Conservation (phyloP, 192 early-diverging fungal genomes). For the Coemansia sp. region DNA sequence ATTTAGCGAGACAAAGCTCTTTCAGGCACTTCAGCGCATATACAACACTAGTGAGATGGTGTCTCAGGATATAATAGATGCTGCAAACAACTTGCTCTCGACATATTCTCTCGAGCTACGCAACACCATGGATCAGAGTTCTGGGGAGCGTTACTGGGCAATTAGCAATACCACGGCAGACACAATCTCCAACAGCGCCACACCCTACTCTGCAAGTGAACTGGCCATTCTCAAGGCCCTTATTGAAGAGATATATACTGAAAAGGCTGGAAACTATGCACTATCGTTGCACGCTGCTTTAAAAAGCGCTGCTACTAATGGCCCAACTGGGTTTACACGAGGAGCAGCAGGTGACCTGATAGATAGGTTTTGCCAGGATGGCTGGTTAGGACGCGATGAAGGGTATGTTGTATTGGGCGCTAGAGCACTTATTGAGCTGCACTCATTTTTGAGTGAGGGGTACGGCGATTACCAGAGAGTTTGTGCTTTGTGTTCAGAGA, state of each 20-base stretch:
- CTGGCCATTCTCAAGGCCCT: conserved; percentile 24
- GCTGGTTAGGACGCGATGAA: conserved; percentile 13
- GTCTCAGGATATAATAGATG: conserved; percentile 6
- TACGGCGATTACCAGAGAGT: conserved; percentile 23
- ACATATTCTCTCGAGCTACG: conserved; percentile 35
- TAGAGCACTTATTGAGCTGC: conserved; percentile 32
- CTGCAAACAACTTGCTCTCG: conserved; percentile 6
- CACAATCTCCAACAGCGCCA: conserved; percentile 11
- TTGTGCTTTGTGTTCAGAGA: conserved; percentile 32
- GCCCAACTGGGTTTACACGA: conserved; percentile 1
- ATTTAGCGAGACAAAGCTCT: conserved; percentile 17
- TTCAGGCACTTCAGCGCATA: conserved; percentile 14
- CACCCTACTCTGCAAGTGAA: conserved; percentile 16
- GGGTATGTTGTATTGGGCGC: conserved; percentile 19
- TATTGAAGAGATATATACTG: conserved; percentile 21
- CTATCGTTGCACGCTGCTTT: conserved; percentile 22
- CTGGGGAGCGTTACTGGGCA: conserved; percentile 22
- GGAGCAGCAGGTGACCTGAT: conserved; percentile 17
- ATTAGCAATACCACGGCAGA: conserved; percentile 37
- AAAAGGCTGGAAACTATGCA: conserved; percentile 23
- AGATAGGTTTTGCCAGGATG: conserved; percentile 10
- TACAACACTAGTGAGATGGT: not conserved
- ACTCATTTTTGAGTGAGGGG: conserved; percentile 17
- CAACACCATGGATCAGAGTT: conserved; percentile 28
- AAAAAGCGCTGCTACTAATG: conserved; percentile 1